Conservation (phyloP, 2,329 filamentous ascomycete species). For the Emergomyces pasteurianus region DNA sequence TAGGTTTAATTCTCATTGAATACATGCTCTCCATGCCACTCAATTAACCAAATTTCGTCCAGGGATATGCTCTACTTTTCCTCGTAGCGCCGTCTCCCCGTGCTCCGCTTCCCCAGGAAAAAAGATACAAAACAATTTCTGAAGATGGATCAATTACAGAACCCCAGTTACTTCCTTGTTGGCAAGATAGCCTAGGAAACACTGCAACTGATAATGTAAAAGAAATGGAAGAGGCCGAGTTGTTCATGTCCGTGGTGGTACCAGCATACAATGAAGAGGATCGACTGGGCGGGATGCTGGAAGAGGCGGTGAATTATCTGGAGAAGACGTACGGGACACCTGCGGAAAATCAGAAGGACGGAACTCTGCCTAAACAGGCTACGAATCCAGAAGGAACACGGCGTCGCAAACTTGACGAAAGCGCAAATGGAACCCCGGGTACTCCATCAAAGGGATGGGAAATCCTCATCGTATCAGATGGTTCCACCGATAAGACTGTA, state of each 20-base stretch:
- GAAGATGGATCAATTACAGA: conserved; percentile 48
- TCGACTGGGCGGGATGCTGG: conserved; percentile 69
- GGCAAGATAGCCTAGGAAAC: conserved; percentile 68
- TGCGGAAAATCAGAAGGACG: conserved; percentile 14
- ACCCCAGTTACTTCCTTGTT: conserved; percentile 59
- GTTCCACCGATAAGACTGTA: conserved; percentile 70
- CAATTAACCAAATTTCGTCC: conserved; percentile 3
- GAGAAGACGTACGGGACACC: conserved; percentile 59
- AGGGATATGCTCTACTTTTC: conserved; percentile 58
- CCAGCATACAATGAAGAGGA: conserved; percentile 92
- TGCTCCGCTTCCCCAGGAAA: conserved; percentile 61
- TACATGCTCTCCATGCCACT: neutral
- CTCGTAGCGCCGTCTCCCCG: conserved; percentile 73
- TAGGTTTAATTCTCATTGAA: conserved; percentile 15
- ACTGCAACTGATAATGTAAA: conserved; percentile 33
- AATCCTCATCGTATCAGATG: conserved; percentile 84
- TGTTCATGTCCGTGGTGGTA: conserved; percentile 86
- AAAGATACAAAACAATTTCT: conserved; percentile 66
- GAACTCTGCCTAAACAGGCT: neutral
- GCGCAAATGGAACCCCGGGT: conserved; percentile 23
- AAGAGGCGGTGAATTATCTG: conserved; percentile 81
- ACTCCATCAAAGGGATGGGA: conserved; percentile 58
- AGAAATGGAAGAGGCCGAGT: conserved; percentile 58
- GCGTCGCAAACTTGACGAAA: conserved; percentile 19
- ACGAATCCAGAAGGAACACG: conserved; percentile 15